Percentiles rank a stretch among this genome's conserved stretches.
phyloP scores from a whole-genome alignment of 2,329 filamentous ascomycete genomes.

The Knufia petricola region DNA sequence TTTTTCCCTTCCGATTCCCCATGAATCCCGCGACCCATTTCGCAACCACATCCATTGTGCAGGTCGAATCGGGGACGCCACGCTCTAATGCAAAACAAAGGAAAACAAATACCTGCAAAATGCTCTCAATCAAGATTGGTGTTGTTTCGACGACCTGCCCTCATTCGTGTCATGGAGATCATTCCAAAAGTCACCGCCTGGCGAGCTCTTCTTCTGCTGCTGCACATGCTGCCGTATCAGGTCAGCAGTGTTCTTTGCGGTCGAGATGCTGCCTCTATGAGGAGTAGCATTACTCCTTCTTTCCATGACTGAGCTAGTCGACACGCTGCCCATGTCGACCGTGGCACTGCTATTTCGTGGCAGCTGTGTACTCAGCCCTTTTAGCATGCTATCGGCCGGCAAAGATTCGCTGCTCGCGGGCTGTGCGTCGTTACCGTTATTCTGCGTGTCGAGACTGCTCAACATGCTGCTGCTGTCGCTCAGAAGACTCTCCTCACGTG shows the following conservation, averaged over 20 bases:
- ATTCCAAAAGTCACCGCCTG: background rate
- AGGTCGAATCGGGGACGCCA: background rate
- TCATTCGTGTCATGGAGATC: background rate
- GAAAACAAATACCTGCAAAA: background rate
- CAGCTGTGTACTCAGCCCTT: no score
- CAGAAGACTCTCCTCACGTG: background rate
- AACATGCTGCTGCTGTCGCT: no score
- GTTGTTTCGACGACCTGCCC: background rate
- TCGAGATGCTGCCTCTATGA: background rate
- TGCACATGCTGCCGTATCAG: conserved; percentile 2
- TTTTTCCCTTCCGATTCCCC: no score
- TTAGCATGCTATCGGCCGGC: no score
- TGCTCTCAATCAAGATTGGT: background rate
- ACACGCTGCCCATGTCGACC: no score
- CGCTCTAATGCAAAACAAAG: background rate
- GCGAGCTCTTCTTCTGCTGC: background rate
- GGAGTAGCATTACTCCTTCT: no score
- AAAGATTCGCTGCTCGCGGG: no score
- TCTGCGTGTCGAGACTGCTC: background rate
- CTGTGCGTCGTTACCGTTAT: no score
- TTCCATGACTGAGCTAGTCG: no score
- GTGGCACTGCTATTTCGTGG: no score
- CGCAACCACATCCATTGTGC: no score
- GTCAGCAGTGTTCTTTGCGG: background rate
- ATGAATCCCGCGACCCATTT: no score